Percentiles rank a stretch among this genome's conserved stretches.
These are phyloP conservation scores for Thermochaetoides thermophila DNA, from an alignment of 495 filamentous ascomycete species.

Conservation along the genomic window DNA sequence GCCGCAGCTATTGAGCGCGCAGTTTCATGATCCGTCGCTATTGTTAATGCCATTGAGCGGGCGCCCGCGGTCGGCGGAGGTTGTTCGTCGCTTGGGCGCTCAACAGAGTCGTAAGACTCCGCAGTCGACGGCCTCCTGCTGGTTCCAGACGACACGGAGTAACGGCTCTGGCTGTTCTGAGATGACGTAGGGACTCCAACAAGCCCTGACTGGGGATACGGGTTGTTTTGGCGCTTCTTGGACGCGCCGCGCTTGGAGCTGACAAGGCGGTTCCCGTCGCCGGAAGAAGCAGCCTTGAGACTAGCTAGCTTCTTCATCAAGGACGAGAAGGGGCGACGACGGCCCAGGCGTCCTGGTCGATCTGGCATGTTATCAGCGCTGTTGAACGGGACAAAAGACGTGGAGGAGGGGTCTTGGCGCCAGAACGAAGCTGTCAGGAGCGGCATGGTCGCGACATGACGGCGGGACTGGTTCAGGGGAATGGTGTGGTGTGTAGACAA, in stretches of 20 bases:
- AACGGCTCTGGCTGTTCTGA: constrained; percentile 41
- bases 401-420: constrained; percentile 8
- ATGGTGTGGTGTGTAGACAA: background rate
- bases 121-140: constrained; percentile 18
- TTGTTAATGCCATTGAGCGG: constrained; percentile 59
- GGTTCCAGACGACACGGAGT: constrained; percentile 41
- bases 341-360: constrained; percentile 32
- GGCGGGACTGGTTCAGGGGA: background rate
- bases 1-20: constrained; percentile 58
- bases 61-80: constrained; percentile 44
- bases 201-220: constrained; percentile 56
- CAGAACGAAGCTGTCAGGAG: too few species aligned
- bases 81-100: constrained; percentile 43
- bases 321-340: constrained; percentile 73
- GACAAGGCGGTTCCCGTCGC: constrained; percentile 20
- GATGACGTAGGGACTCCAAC: too few species aligned
- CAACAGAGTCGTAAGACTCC: constrained; percentile 40
- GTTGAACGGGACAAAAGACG: constrained; percentile 7
- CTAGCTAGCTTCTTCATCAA: constrained; percentile 92
- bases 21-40: constrained; percentile 67
- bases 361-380: constrained; percentile 20
- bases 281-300: constrained; percentile 49
- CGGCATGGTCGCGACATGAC: background rate
- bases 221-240: constrained; percentile 59
- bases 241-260: constrained; percentile 28